Conservation (phyloP, 805 yeast species). For the Zygotorulaspora danielsina region DNA sequence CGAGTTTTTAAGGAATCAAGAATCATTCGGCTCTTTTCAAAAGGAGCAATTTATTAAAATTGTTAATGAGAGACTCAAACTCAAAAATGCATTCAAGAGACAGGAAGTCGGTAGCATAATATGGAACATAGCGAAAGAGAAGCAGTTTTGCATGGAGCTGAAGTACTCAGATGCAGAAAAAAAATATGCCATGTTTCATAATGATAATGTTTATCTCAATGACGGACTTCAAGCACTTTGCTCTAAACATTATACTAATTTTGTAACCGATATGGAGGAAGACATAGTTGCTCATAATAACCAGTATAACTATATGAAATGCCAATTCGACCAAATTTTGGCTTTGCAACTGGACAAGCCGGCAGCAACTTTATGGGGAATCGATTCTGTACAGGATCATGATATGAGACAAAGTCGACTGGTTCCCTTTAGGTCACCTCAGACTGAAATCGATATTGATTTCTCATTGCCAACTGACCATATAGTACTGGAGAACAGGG, state of each 20-base stretch:
- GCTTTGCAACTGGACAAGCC: slow-evolving; percentile 40
- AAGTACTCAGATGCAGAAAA: slow-evolving; percentile 11
- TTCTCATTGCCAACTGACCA: background rate
- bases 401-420: slow-evolving; percentile 64
- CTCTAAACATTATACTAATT: slow-evolving; percentile 46
- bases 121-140: slow-evolving; percentile 15
- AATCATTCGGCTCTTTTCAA: background rate
- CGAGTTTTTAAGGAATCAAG: background rate
- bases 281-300: slow-evolving; percentile 37
- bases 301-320: slow-evolving; percentile 43
- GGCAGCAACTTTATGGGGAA: slow-evolving; percentile 37
- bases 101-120: slow-evolving; percentile 1
- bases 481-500: background rate
- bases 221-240: slow-evolving; percentile 44
- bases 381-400: slow-evolving; percentile 67
- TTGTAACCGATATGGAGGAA: slow-evolving; percentile 59
- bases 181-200: slow-evolving; percentile 23
- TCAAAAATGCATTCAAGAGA: slow-evolving; percentile 1
- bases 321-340: slow-evolving; percentile 46
- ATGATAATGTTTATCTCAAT: slow-evolving; percentile 37
- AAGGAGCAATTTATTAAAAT: slow-evolving; percentile 2
- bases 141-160: slow-evolving; percentile 21
- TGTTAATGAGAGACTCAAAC: slow-evolving; percentile 2
- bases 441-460: slow-evolving; percentile 30
- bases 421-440: slow-evolving; percentile 48